A percentile compares a stretch with the other conserved stretches of the same genome.
Evolutionary conservation across 805 yeast genomes (phyloP).

Genomic region (Wickerhamiella siamensis): DNA sequence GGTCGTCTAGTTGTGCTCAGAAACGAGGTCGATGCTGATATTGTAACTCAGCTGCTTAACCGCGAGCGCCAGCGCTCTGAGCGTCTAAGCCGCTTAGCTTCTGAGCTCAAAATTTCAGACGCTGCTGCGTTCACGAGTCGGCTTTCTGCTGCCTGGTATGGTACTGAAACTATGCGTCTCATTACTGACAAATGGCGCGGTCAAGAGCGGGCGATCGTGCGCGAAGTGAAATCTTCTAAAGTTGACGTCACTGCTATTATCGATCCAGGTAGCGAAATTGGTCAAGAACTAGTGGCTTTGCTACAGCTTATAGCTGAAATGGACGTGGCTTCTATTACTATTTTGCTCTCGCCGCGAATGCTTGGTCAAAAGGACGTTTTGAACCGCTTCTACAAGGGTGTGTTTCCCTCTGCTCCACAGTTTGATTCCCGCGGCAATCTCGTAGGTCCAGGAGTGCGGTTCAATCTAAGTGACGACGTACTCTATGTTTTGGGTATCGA

Average conservation of each 20-base stretch:
- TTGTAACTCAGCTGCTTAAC: constrained; percentile 7
- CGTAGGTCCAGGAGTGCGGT: constrained; percentile 23
- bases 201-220: background rate
- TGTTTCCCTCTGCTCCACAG: constrained; percentile 21
- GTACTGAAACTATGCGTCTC: background rate
- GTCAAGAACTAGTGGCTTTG: constrained; percentile 48
- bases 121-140: background rate
- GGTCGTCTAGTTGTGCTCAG: constrained; percentile 9
- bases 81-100: constrained; percentile 3
- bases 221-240: constrained; percentile 21
- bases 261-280: constrained; percentile 57
- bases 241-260: constrained; percentile 46
- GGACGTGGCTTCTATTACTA: constrained; percentile 34
- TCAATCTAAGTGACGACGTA: constrained; percentile 39
- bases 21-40: background rate
- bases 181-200: background rate
- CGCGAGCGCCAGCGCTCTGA: constrained; percentile 12
- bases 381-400: constrained; percentile 11
- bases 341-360: constrained; percentile 44
- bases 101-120: background rate
- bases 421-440: constrained; percentile 22
- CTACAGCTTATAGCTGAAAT: constrained; percentile 18
- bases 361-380: constrained; percentile 9
- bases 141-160: constrained; percentile 1
- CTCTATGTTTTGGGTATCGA: constrained; percentile 44